These are phyloP conservation scores for Ustilago loliicola DNA, from an alignment of 1,284 basidiomycete genomes.

Conservation along the genomic window DNA sequence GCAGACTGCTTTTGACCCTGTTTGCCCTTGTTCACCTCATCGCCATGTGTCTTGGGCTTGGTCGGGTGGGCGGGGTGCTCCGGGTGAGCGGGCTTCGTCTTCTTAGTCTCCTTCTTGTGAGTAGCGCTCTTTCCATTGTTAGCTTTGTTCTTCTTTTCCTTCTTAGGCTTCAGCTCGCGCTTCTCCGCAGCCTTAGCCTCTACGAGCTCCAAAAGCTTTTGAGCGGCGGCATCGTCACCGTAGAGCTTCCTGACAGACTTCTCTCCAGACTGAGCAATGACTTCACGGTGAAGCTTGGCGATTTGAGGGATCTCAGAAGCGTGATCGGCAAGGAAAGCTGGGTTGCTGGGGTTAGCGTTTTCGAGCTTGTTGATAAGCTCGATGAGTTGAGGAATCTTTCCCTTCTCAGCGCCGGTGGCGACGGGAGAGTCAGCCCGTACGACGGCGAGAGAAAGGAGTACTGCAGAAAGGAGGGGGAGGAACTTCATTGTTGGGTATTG, in stretches of 20 bases:
- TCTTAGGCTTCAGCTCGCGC: constrained; percentile 16
- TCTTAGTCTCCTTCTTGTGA: constrained; percentile 9
- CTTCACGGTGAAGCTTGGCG: constrained; percentile 32
- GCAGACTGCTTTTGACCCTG: constrained; percentile 14
- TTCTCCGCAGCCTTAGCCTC: constrained; percentile 11
- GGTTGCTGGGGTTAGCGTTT: constrained; percentile 21
- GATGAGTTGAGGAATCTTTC: constrained; percentile 34
- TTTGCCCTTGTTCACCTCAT: constrained; percentile 6
- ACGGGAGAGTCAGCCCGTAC: constrained; percentile 26
- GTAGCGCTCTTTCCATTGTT: neutral
- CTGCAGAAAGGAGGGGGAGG: constrained; percentile 30
- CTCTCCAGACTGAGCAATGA: constrained; percentile 20
- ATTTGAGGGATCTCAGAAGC: constrained; percentile 16
- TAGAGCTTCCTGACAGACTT: constrained; percentile 21
- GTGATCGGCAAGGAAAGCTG: constrained; percentile 13
- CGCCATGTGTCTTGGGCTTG: neutral
- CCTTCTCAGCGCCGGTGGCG: constrained; percentile 23
- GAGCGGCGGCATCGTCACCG: constrained; percentile 19
- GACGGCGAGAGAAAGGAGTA: constrained; percentile 18
- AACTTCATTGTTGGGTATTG: constrained; percentile 28
- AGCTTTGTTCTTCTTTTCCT: constrained; percentile 6
- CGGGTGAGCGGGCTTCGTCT: neutral
- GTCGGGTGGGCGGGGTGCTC: neutral
- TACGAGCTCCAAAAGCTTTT: constrained; percentile 29
- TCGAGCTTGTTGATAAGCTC: constrained; percentile 40